Percentiles rank a stretch among this genome's conserved stretches.
Conservation (phyloP, 2,329 filamentous ascomycete genomes). For the Alternaria arborescens region DNA sequence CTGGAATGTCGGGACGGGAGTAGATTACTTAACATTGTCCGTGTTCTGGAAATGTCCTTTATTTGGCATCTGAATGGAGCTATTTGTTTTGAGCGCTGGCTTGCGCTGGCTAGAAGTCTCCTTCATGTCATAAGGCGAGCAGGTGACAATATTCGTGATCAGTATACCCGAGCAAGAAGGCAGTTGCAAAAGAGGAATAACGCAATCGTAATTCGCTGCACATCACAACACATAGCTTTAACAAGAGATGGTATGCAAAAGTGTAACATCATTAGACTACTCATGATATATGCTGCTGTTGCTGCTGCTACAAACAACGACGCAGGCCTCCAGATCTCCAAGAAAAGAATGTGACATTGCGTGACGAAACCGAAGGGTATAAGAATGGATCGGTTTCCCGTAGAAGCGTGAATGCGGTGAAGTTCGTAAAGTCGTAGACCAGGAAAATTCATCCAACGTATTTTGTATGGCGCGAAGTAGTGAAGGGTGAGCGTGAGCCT, state of each 20-base stretch:
- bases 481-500: background rate
- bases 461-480: slow-evolving; percentile 7
- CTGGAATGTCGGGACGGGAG: background rate
- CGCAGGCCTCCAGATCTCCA: background rate
- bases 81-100: background rate
- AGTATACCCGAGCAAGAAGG: background rate
- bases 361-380: slow-evolving; percentile 12
- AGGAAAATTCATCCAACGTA: slow-evolving; percentile 6
- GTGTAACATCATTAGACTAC: background rate
- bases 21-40: background rate
- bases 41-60: background rate
- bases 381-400: slow-evolving; percentile 1
- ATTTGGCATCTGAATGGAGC: background rate
- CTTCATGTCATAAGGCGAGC: background rate
- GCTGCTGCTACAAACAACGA: background rate
- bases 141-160: background rate
- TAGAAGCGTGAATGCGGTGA: background rate
- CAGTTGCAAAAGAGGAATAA: background rate
- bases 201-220: background rate
- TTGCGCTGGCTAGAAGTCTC: background rate
- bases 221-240: background rate
- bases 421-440: slow-evolving; percentile 9
- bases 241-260: background rate
- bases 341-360: background rate
- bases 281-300: background rate